Conservation (phyloP, 768 basidiomycete genomes). For the Floccularia luteovirens region DNA sequence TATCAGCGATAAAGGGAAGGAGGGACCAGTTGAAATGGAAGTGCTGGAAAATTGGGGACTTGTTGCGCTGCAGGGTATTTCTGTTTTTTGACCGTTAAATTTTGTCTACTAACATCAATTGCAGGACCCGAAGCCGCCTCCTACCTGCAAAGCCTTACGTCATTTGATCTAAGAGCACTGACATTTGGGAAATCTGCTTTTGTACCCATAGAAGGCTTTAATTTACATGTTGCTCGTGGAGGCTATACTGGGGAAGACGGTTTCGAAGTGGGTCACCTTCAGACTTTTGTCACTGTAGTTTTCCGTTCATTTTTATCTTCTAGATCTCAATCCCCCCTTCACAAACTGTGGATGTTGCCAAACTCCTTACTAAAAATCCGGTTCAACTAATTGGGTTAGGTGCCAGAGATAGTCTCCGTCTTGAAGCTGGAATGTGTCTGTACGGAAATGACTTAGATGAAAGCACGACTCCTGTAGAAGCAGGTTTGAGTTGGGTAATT, state of each 20-base stretch:
- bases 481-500: constrained; percentile 89
- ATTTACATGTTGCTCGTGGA: constrained; percentile 84
- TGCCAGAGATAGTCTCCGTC: constrained; percentile 86
- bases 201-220: constrained; percentile 69
- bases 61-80: constrained; percentile 80
- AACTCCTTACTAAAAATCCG: constrained; percentile 50
- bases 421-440: constrained; percentile 96
- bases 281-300: constrained; percentile 1
- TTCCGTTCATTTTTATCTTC: constrained; percentile 1
- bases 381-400: constrained; percentile 88
- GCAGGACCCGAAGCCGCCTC: constrained; percentile 76
- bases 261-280: constrained; percentile 60
- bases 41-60: constrained; percentile 82
- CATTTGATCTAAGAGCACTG: constrained; percentile 63
- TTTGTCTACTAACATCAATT: not conserved
- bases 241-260: constrained; percentile 99
- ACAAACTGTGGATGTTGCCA: constrained; percentile 65
- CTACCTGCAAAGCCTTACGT: constrained; percentile 71
- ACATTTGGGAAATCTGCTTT: constrained; percentile 84
- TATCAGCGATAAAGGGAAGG: constrained; percentile 35
- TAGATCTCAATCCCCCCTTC: constrained; percentile 87
- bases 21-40: constrained; percentile 71
- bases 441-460: constrained; percentile 95
- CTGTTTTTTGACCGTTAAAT: not conserved
- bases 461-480: constrained; percentile 80